phyloP scores from a whole-genome alignment of 345 rosid genomes.

The Populus davidiana region DNA sequence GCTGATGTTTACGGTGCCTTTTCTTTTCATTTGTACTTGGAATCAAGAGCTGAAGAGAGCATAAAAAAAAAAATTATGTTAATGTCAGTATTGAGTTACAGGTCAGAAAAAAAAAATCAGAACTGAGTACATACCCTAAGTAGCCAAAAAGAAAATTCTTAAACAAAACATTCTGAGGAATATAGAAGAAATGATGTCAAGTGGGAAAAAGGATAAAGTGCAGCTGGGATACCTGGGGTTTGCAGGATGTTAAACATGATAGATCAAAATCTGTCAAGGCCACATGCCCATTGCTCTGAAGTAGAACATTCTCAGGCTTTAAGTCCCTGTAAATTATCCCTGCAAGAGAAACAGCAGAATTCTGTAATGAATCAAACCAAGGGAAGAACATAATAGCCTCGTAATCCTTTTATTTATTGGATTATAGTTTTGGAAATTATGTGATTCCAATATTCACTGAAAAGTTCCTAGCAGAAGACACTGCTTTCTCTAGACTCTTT shows the following conservation, averaged over 20 bases:
- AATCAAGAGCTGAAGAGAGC: constrained; percentile 56
- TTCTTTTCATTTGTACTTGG: constrained; percentile 58
- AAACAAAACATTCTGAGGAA: background rate
- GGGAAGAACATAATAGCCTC: too few species aligned
- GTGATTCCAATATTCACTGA: too few species aligned
- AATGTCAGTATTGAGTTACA: background rate
- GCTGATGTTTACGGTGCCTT: constrained; percentile 45
- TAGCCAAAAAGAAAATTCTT: background rate
- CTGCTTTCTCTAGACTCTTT: too few species aligned
- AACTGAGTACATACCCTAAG: background rate
- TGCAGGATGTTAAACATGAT: constrained; percentile 91
- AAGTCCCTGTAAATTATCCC: constrained; percentile 91
- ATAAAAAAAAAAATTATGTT: background rate
- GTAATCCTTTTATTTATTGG: too few species aligned
- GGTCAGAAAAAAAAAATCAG: background rate
- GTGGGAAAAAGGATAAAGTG: background rate
- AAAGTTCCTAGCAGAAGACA: too few species aligned
- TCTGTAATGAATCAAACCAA: background rate
- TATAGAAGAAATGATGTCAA: too few species aligned
- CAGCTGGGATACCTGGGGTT: constrained; percentile 61
- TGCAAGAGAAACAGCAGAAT: constrained; percentile 22
- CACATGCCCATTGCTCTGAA: constrained; percentile 74
- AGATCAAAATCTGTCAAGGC: constrained; percentile 86
- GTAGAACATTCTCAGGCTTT: constrained; percentile 84
- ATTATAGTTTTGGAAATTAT: too few species aligned